These are phyloP conservation scores for Calonectria henricotiae DNA, from an alignment of 2,329 filamentous ascomycete genomes.

Conservation along the genomic window DNA sequence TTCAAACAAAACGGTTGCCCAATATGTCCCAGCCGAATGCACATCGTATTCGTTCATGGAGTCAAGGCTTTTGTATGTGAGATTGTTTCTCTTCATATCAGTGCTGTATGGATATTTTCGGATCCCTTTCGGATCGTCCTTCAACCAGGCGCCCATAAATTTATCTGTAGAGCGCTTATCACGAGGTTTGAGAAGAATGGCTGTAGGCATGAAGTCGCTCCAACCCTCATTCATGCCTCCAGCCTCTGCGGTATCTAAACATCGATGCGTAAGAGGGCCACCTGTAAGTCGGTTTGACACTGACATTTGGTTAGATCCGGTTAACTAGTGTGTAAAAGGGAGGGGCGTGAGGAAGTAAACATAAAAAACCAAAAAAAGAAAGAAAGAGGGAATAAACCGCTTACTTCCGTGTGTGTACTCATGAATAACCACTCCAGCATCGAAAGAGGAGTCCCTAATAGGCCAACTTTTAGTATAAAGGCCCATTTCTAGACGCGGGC, in stretches of 20 bases:
- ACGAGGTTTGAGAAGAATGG: background rate
- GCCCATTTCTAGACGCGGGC: background rate
- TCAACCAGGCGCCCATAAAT: background rate
- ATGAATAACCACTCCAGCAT: background rate
- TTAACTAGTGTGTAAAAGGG: too few species aligned
- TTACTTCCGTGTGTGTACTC: background rate
- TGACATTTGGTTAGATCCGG: background rate
- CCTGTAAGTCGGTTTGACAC: background rate
- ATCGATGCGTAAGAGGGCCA: background rate
- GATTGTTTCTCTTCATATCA: background rate
- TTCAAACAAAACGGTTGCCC: background rate
- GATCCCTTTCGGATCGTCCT: rapidly evolving
- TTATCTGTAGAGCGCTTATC: rapidly evolving
- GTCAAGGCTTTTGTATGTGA: background rate
- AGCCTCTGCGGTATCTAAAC: background rate
- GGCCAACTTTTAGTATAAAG: background rate
- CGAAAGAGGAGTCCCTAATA: background rate
- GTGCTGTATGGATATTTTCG: background rate
- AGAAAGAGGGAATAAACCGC: background rate
- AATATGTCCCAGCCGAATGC: background rate
- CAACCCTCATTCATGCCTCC: background rate
- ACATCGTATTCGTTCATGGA: background rate
- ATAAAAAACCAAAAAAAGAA: too few species aligned
- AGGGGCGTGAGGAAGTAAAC: too few species aligned
- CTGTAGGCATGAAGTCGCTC: background rate